Evolutionary conservation across 2,329 filamentous ascomycete genomes (phyloP).

Genomic region (Aspergillus ochraceoroseus): DNA sequence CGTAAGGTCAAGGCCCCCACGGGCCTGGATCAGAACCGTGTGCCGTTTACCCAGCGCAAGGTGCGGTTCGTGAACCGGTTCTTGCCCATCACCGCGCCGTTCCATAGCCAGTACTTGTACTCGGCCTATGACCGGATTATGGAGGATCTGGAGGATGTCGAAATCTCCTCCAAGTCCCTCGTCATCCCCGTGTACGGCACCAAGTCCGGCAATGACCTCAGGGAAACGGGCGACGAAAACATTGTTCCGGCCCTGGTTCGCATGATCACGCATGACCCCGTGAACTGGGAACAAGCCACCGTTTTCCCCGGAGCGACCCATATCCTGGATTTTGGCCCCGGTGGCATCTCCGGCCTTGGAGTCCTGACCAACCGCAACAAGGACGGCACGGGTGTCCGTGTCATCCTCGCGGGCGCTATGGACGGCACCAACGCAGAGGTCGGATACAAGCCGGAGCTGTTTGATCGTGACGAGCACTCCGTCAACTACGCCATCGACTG

Average conservation of each 20-base stretch:
- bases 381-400: constrained; percentile 93
- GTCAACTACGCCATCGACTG: constrained; percentile 94
- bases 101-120: constrained; percentile 90
- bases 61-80: constrained; percentile 95
- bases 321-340: constrained; percentile 92
- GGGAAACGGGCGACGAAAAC: constrained; percentile 64
- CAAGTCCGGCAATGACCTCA: constrained; percentile 78
- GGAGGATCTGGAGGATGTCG: constrained; percentile 77
- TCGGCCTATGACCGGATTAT: constrained; percentile 78
- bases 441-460: constrained; percentile 96
- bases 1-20: constrained; percentile 97
- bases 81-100: constrained; percentile 93
- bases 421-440: constrained; percentile 85
- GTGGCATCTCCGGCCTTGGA: constrained; percentile 92
- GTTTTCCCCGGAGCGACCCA: constrained; percentile 87
- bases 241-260: constrained; percentile 81
- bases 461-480: constrained; percentile 91
- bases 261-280: constrained; percentile 89
- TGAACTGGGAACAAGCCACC: constrained; percentile 95
- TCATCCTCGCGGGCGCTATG: constrained; percentile 90
- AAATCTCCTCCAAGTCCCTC: constrained; percentile 67
- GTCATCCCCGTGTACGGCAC: constrained; percentile 87
- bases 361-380: constrained; percentile 98
- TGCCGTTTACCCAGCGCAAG: constrained; percentile 93
- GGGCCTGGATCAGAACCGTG: constrained; percentile 90